Percentiles rank a stretch among this genome's conserved stretches.
phyloP scores from a whole-genome alignment of 331 rosid species.

The Telfairia occidentalis region DNA sequence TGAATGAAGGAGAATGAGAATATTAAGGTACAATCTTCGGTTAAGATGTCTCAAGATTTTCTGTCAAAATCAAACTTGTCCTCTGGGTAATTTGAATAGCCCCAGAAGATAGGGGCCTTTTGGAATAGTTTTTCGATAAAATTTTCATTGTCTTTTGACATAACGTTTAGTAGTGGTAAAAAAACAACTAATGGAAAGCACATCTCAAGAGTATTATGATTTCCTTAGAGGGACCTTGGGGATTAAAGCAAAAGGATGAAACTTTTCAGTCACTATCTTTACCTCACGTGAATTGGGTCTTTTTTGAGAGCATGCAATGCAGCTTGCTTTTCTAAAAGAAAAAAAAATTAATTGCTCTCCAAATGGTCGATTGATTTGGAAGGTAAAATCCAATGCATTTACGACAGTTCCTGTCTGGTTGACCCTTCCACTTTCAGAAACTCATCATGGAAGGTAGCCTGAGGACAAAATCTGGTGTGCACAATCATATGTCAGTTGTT shows the following conservation, averaged over 20 bases:
- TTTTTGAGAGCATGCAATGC: background rate
- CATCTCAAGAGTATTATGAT: background rate
- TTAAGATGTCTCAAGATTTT: background rate
- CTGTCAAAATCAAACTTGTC: background rate
- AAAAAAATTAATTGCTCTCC: background rate
- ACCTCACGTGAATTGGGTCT: background rate
- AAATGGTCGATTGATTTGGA: background rate
- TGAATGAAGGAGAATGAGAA: background rate
- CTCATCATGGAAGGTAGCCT: background rate
- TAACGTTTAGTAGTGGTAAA: no score
- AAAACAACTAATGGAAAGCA: no score
- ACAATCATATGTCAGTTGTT: constrained; percentile 4
- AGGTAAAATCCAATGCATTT: background rate
- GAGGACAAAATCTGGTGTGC: constrained; percentile 1
- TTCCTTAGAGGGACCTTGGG: background rate
- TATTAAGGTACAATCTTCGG: background rate
- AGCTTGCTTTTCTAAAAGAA: background rate
- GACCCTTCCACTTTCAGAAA: constrained; percentile 7
- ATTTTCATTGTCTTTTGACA: background rate
- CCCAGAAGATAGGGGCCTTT: background rate
- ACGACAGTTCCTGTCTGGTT: background rate
- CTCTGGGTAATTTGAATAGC: background rate
- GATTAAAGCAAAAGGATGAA: background rate
- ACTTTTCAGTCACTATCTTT: background rate
- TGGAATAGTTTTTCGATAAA: background rate